Base-by-base conservation (phyloP, 345 rosid species). In the Salix koriyanagi region DNA sequence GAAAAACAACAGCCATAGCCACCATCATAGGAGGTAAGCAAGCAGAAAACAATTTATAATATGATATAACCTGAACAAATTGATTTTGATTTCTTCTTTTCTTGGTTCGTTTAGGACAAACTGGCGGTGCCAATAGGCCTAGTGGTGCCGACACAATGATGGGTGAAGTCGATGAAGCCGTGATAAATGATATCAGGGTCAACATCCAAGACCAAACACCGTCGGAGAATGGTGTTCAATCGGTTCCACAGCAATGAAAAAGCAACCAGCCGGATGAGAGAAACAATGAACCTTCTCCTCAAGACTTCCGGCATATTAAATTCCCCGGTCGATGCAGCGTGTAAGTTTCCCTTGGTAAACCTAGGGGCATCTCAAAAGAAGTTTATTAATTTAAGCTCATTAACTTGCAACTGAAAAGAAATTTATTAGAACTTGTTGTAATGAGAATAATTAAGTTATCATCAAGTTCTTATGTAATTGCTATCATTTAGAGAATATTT, bases 1-100 rank as follows among this genome's bases (percentile, higher is more conserved):
- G 88, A 70, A 86, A 83, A 73, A 34, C 67, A 73, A 86, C 87
- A 34, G 85, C 82, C 54, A 34, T 81, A 8, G 58, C 76, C 21
- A 75, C 77, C 7, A 18, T 28, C 5, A 13, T 16, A 6, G 26
- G 80, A 80, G 77, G 87, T 79, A 9, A 36, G 69, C 18, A 60
- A 70, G 2, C 64, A 1, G 28, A 58, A 23, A 3, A 58, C 15
- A 58, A 4, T 10, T 58, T 23, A 23, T 58, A 58, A 58, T 23
- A 58, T n/a, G 64, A n/a, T 23, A 58, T 23, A 58, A 23, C 64
- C 25, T 58, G 64, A 58, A 58, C 28, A 21, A 5, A 42, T 42
- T 42, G 37, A 30, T 19, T 15, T 28, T 15, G 26, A 42, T 30
- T 28, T 14, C 12, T 74, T 73, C 23, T 52, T 52, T 8, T 68